Evolutionary conservation across 1,284 basidiomycete genomes (phyloP), one percentile per base, ranked within the genome.

Genomic region (Chiua sp.): DNA sequence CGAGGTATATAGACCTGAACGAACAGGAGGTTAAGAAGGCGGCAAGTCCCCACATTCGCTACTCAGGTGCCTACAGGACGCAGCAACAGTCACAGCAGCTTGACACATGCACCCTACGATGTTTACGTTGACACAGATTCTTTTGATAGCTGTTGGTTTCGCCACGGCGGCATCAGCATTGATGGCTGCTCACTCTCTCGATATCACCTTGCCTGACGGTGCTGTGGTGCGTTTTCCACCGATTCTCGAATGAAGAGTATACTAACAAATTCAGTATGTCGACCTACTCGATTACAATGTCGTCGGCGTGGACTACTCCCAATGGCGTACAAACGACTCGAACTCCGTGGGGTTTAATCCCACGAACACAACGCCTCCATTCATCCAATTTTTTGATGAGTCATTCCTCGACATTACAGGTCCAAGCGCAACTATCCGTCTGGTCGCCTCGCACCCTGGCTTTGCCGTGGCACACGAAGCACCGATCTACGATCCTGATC

Each of bases 391-490:
- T 59, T 90, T 90, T 68, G 81, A 91, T 67, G 65, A 75, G 4
- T 77, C 74, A 8, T 92, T 93, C 73, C 75, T 87, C 61, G 58
- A 72, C 11, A 78, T 91, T 63, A 82, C 92, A 7, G 90, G 90
- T 1, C 66, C 73, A 11, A 75, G 77, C 46, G 83, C 91, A 4
- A 82, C 82, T 1, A 81, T 92, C 52, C 80, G 80, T 7, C 72
- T 82, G 59, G 80, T 93, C 32, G 84, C 87, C 0, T 80, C 80
- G 3, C 84, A 86, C 63, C 75, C 80, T 1, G 81, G 81, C 16
- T 90, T 83, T 68, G 85, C 87, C 0, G 84, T 91, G 63, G 90
- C 90, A 26, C 91, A 92, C 65, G 91, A 93, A 73, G 91, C 90
- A 3, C 87, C 86, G 0, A 80, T 91, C 3, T 91, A 86, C 74